phyloP scores from a whole-genome alignment of 1,284 basidiomycete genomes.

The Polyporus tsugae region DNA sequence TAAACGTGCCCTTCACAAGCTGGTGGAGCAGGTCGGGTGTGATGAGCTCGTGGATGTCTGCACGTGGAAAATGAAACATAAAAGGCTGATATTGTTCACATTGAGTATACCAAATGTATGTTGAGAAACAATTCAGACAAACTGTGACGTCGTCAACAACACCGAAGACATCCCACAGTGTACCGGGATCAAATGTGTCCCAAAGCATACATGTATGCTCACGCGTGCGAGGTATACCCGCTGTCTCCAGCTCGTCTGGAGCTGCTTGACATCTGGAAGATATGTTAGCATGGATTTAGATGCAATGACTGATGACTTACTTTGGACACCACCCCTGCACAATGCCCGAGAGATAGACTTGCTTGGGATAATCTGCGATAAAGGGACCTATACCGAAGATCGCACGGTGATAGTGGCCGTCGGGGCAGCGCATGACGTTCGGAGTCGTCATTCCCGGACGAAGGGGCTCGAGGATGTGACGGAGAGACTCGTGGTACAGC shows the following conservation, averaged over 20 bases:
- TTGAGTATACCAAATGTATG: too few relatives aligned
- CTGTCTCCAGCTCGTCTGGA: not conserved
- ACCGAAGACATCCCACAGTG: not conserved
- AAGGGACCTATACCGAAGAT: constrained; percentile 27
- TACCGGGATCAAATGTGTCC: not conserved
- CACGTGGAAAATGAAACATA: constrained; percentile 17
- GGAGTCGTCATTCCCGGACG: constrained; percentile 16
- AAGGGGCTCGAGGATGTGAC: constrained; percentile 15
- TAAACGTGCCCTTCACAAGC: constrained; percentile 18
- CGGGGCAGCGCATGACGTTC: constrained; percentile 14
- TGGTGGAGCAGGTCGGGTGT: constrained; percentile 20
- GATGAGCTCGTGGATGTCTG: constrained; percentile 23
- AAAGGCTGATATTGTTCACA: too few relatives aligned
- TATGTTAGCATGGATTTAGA: not conserved
- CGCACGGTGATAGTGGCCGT: constrained; percentile 16
- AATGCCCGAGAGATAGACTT: constrained; percentile 19
- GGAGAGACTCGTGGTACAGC: constrained; percentile 22
- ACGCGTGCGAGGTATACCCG: not conserved
- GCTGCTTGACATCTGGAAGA: not conserved
- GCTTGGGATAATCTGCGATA: constrained; percentile 33
- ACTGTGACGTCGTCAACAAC: not conserved
- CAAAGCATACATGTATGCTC: not conserved
- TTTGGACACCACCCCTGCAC: constrained; percentile 31
- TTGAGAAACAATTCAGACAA: too few relatives aligned
- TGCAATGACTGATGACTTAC: too few relatives aligned